phyloP scores from a whole-genome alignment of 73 alveolate genomes.

The Paramecium biaurelia region DNA sequence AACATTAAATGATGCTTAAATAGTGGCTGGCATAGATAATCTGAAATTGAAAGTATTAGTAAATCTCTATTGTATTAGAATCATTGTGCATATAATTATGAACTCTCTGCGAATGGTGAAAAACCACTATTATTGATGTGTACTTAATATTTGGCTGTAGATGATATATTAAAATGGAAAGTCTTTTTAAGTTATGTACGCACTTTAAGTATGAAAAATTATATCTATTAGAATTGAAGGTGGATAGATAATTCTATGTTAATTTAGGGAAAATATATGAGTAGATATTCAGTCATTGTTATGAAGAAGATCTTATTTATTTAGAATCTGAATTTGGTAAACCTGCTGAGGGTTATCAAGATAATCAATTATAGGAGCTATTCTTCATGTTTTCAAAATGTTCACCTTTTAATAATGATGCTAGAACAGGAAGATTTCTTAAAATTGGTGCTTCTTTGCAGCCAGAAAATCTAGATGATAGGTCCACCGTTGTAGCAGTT shows the following conservation, averaged over 20 bases:
- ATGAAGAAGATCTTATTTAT: background rate
- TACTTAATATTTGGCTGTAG: background rate
- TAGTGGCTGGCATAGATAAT: slow-evolving; percentile 31
- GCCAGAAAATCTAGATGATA: background rate
- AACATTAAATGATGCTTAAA: background rate
- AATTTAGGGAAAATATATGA: background rate
- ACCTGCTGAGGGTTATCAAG: background rate
- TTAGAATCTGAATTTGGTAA: background rate
- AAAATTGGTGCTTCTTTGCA: background rate
- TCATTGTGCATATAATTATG: background rate
- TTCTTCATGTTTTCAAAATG: slow-evolving; percentile 15
- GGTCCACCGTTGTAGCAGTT: slow-evolving; percentile 30
- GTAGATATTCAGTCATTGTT: background rate
- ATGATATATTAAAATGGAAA: background rate
- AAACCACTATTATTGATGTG: slow-evolving; percentile 42
- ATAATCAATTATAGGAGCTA: background rate
- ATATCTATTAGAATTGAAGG: background rate
- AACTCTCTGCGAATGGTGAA: background rate
- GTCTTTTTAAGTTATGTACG: background rate
- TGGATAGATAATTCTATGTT: background rate
- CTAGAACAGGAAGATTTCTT: background rate
- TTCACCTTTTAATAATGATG: slow-evolving; percentile 16
- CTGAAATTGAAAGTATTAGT: background rate
- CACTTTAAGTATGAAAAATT: background rate
- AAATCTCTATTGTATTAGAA: background rate